These are phyloP conservation scores for Boletus sp. DNA, from an alignment of 768 basidiomycete genomes.

Conservation along the genomic window DNA sequence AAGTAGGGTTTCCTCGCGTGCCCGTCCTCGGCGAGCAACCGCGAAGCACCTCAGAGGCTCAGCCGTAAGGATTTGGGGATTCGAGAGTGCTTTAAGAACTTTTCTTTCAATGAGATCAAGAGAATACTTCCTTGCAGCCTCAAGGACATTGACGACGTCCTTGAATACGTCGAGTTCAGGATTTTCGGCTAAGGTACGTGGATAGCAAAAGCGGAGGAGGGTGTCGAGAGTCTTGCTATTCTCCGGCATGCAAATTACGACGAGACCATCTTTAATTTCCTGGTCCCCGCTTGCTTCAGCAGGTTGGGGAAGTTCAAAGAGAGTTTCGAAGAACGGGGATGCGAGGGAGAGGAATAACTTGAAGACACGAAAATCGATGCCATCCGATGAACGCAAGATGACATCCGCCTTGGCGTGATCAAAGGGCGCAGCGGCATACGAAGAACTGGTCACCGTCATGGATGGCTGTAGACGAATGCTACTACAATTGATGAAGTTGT, in stretches of 20 bases:
- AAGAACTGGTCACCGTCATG: background rate
- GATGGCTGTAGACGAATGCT: background rate
- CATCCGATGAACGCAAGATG: constrained; percentile 26
- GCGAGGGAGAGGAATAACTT: constrained; percentile 32
- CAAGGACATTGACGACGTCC: constrained; percentile 8
- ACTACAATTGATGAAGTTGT: background rate
- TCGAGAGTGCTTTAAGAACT: constrained; percentile 18
- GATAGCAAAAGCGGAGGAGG: constrained; percentile 29
- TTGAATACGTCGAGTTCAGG: constrained; percentile 13
- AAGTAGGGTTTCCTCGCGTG: constrained; percentile 20
- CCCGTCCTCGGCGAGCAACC: constrained; percentile 25
- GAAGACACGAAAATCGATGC: constrained; percentile 31
- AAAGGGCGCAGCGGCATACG: constrained; percentile 19
- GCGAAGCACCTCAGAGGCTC: constrained; percentile 32
- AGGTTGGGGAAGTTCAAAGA: constrained; percentile 33
- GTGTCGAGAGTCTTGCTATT: constrained; percentile 20
- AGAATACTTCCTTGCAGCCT: constrained; percentile 16
- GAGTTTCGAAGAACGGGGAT: constrained; percentile 32
- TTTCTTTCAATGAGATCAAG: constrained; percentile 14
- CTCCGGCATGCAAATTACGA: constrained; percentile 21
- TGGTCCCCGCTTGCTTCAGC: background rate
- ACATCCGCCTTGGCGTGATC: constrained; percentile 22
- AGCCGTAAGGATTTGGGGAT: constrained; percentile 12
- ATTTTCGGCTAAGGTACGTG: constrained; percentile 19
- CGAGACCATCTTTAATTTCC: constrained; percentile 16